Evolutionary conservation across 129 eudicot species (phyloP), one percentile per base, ranked within the genome.

Genomic region (Tagetes patula): DNA sequence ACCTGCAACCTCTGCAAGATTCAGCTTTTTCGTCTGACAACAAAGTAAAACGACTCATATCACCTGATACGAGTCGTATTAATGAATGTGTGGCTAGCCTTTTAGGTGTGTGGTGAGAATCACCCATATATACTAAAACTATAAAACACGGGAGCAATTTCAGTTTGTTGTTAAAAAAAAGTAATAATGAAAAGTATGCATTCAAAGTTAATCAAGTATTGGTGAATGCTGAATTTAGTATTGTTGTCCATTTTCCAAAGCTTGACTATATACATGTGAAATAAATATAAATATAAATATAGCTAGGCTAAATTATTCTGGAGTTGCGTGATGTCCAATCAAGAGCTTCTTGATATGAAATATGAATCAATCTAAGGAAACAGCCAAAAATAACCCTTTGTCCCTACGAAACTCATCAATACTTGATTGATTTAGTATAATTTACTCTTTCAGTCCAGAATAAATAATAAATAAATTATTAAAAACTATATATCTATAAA

Each of bases 301-400:
- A 20, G 27, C 27, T 20, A 20, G 27, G 27, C 27, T 20, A 50
- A 49, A 69, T 69, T 14, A 69, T 50, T 33, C 8, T 60, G 42
- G 41, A 60, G 20, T 10, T 34, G 20, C 66, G 66, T 13, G 38
- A 50, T 1, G 48, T 69, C 74, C 62, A 50, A 69, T 69, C 74
- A 69, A 69, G 6, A 50, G 52, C 11, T 32, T 47, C 42, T 33
- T 68, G 38, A 67, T 42, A 31, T 41, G 32, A 64, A 38, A 40
- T 40, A 64, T 12, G 43, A 20, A 30, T 4, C 6, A 62, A 11
- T 6, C 3, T 64, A 8, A 40, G 37, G 69, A 64, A 64, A 64
- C 12, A 64, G 69, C 69, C 69, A 39, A 64, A 64, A 64, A 1
- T 7, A 13, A 64, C 69, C 39, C 50, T 64, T 60, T 34, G 42